Evolutionary conservation across 345 rosid genomes (phyloP), one percentile per base, ranked within the genome.

Genomic region (Salix exigua): DNA sequence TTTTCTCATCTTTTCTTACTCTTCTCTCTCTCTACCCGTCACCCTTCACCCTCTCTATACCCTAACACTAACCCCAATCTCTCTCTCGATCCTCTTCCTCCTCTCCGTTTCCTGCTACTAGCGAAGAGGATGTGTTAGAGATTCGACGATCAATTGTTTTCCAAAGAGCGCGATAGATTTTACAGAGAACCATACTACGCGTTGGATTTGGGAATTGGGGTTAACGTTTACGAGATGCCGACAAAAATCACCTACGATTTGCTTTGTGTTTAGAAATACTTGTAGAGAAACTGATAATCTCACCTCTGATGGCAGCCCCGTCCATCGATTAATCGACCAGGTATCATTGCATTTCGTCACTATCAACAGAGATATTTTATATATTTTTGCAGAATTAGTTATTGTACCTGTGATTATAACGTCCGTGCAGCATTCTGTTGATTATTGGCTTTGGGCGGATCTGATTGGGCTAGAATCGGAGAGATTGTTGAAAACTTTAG

Each of bases 371-470:
- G 35, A 4, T 4, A 33, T 33, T 33, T 33, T 33, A 33, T 33
- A 33, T 33, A 33, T 4, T 33, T 33, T 33, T 33, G 35, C 5
- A 4, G 35, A 33, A 33, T 33, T 33, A 33, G 5, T 33, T 33
- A 33, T 33, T 4, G 5, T 33, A 33, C 5, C 35, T 4, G 5
- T 33, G 35, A 33, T 33, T 33, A 33, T 33, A 33, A 33, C 35
- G 35, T 33, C 0, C 5, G 35, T 33, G 6, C 35, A 33, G 35
- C 35, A 33, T 33, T 33, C 5, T 4, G 70, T 92, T 66, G 99
- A 94, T 83, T 96, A 92, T 76, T 96, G 98, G 99, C 90, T 94
- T 25, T 96, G 99, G 97, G 97, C 86, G 72, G 98, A 96, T 87
- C 77, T 96, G 77, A 87, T 91, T 68, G 90, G 94, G 33, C 97